These are phyloP conservation scores for Bromus sterilis DNA, from an alignment of 176 grass and related monocot genomes.

Conservation along the genomic window DNA sequence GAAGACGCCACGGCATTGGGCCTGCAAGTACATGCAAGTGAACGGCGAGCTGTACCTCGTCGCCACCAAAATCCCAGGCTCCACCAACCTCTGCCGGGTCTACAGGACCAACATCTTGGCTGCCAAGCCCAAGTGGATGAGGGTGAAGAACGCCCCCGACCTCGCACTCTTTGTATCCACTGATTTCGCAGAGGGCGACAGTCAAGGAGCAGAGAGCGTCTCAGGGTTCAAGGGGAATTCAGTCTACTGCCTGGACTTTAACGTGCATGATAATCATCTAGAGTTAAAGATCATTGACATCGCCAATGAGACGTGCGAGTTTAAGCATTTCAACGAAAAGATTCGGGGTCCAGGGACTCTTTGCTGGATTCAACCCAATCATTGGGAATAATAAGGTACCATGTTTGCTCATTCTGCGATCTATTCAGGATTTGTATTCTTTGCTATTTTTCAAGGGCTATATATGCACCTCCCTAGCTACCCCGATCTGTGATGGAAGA, in stretches of 20 bases:
- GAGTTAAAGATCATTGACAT: constrained; percentile 3
- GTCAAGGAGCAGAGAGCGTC: not conserved
- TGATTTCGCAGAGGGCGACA: not conserved
- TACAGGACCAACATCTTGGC: not conserved
- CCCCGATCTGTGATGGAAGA: no score
- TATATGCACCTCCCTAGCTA: no score
- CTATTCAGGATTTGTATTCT: not conserved
- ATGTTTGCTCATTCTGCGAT: not conserved
- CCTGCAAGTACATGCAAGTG: not conserved
- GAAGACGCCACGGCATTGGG: not conserved
- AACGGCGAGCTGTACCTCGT: constrained; percentile 4
- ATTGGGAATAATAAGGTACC: not conserved
- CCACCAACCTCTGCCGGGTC: not conserved
- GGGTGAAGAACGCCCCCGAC: not conserved
- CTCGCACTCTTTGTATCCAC: constrained; percentile 7
- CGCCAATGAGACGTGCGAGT: not conserved
- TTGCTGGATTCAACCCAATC: constrained; percentile 3
- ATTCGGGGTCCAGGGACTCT: not conserved
- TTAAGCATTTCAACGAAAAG: not conserved
- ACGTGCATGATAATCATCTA: no score
- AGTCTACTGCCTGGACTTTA: not conserved
- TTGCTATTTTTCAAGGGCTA: not conserved
- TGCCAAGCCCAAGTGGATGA: not conserved
- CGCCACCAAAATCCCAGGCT: not conserved
- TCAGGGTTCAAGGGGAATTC: not conserved